These are phyloP conservation scores for Stenogyne calaminthoides DNA, from an alignment of 305 asterid genomes.

Conservation along the genomic window DNA sequence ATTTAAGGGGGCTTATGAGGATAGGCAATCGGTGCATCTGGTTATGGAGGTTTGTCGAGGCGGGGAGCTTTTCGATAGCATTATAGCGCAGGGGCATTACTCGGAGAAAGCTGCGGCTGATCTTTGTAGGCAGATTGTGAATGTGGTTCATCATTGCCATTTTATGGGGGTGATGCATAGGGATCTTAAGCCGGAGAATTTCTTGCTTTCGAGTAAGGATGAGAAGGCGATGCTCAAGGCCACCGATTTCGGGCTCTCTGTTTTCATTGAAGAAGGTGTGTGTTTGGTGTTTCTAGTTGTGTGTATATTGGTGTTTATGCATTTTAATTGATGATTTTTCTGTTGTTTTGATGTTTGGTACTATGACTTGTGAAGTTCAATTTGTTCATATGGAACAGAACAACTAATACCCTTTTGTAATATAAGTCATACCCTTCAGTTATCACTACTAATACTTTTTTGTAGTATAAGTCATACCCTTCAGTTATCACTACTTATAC, in stretches of 20 bases:
- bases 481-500: no score
- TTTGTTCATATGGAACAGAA: no score
- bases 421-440: no score
- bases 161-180: conserved; percentile 93
- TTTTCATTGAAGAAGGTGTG: conserved; percentile 80
- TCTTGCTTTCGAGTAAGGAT: conserved; percentile 72
- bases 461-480: no score
- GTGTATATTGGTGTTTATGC: not conserved
- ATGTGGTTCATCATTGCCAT: conserved; percentile 84
- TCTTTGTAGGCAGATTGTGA: conserved; percentile 74
- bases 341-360: no score
- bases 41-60: conserved; percentile 87
- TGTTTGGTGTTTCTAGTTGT: not conserved
- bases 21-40: conserved; percentile 65
- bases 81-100: conserved; percentile 81
- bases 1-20: conserved; percentile 81
- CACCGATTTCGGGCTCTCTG: conserved; percentile 88
- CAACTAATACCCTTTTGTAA: no score
- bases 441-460: no score
- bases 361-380: no score
- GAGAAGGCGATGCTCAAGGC: conserved; percentile 73
- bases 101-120: conserved; percentile 76
- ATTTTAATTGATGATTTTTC: no score
- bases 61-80: conserved; percentile 76
- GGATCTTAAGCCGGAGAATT: conserved; percentile 91